These are phyloP conservation scores for Mycena kentingensis DNA, from an alignment of 768 basidiomycete species.

Conservation along the genomic window DNA sequence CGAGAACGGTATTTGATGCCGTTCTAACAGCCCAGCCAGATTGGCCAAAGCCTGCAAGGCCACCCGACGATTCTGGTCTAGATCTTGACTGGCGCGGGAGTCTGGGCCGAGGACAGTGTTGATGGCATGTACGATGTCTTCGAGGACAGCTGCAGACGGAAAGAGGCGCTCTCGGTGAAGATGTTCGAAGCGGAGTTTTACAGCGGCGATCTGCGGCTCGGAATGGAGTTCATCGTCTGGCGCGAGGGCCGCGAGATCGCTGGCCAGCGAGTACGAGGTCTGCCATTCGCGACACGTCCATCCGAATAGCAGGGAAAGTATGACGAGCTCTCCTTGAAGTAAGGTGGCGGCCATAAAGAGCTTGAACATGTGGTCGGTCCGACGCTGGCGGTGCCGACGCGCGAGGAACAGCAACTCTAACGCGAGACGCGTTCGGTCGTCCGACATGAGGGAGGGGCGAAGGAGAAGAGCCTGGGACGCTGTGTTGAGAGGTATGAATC, in stretches of 20 bases:
- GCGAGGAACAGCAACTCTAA: slow-evolving; percentile 55
- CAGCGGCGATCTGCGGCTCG: slow-evolving; percentile 10
- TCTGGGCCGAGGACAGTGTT: slow-evolving; percentile 34
- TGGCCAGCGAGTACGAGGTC: slow-evolving; percentile 33
- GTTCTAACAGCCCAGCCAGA: slow-evolving; percentile 54
- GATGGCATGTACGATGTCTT: slow-evolving; percentile 37
- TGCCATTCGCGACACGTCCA: slow-evolving; percentile 67
- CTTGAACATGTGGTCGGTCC: slow-evolving; percentile 62
- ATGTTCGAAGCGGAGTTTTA: slow-evolving; percentile 13
- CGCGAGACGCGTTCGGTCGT: slow-evolving; percentile 50
- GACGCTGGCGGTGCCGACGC: slow-evolving; percentile 53
- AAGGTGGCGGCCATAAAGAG: slow-evolving; percentile 64
- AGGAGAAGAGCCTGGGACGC: slow-evolving; percentile 32
- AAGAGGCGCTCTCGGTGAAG: slow-evolving; percentile 18
- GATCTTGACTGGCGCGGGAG: slow-evolving; percentile 20
- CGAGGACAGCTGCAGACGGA: slow-evolving; percentile 20
- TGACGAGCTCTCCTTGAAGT: slow-evolving; percentile 76
- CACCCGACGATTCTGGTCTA: slow-evolving; percentile 29
- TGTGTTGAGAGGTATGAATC: slow-evolving; percentile 15
- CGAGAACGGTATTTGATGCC: slow-evolving; percentile 47
- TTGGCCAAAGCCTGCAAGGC: slow-evolving; percentile 65
- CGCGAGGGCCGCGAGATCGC: slow-evolving; percentile 22
- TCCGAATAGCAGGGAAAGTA: slow-evolving; percentile 72
- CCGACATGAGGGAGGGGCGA: slow-evolving; percentile 36
- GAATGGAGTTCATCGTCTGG: slow-evolving; percentile 20